Conservation (phyloP, 495 filamentous ascomycete species). For the Penicillium ucsense region DNA sequence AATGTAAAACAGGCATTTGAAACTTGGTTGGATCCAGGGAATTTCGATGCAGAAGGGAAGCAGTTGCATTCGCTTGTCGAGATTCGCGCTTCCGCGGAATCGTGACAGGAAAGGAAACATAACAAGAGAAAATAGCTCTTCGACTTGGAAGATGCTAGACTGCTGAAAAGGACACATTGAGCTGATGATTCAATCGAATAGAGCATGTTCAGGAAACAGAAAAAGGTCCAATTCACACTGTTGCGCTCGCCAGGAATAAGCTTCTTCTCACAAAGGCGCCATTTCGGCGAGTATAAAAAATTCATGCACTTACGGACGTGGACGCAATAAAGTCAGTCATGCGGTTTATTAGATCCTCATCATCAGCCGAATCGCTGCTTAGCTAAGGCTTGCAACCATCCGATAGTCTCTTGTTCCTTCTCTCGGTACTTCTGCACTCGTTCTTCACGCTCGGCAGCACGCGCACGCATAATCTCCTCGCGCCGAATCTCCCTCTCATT, state of each 20-base stretch:
- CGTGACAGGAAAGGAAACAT: too few relatives aligned
- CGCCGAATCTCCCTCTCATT: slow-evolving; percentile 32
- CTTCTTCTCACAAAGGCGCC: too few relatives aligned
- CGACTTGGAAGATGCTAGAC: too few relatives aligned
- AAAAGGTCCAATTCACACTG: too few relatives aligned
- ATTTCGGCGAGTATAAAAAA: too few relatives aligned
- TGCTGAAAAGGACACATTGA: too few relatives aligned
- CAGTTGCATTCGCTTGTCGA: slow-evolving; percentile 27
- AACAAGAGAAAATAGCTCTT: too few relatives aligned
- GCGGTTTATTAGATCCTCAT: not conserved
- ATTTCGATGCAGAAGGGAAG: slow-evolving; percentile 38
- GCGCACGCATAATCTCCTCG: slow-evolving; percentile 34
- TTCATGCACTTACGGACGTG: not conserved
- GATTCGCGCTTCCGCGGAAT: not conserved
- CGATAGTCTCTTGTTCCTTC: slow-evolving; percentile 37
- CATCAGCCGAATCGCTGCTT: slow-evolving; percentile 36
- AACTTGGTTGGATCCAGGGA: slow-evolving; percentile 35
- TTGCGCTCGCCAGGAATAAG: too few relatives aligned
- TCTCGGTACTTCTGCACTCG: slow-evolving; percentile 31
- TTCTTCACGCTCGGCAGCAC: slow-evolving; percentile 34
- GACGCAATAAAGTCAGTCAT: not conserved
- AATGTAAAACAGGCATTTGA: slow-evolving; percentile 36
- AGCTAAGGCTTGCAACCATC: slow-evolving; percentile 35
- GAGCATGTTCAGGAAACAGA: too few relatives aligned
- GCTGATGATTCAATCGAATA: too few relatives aligned